A percentile compares a stretch with the other conserved stretches of the same genome.
phyloP scores from a whole-genome alignment of 164 flowering plant species.

The Nymphaea thermarum region DNA sequence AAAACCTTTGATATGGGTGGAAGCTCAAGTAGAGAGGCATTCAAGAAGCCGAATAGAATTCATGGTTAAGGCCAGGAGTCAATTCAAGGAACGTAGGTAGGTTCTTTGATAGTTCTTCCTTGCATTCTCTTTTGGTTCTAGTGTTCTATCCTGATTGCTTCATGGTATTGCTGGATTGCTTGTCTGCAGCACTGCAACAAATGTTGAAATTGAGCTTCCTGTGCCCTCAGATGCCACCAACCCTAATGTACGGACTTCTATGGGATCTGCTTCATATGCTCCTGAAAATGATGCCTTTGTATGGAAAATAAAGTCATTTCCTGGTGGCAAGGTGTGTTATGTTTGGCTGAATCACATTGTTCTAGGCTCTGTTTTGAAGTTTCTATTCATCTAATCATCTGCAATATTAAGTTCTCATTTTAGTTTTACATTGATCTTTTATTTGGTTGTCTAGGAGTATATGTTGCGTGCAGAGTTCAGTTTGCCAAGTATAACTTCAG shows the following conservation, averaged over 20 bases:
- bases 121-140: background rate
- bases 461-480: conserved; percentile 91
- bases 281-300: conserved; percentile 82
- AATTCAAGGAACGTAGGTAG: conserved; percentile 98
- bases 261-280: conserved; percentile 95
- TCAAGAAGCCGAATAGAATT: conserved; percentile 92
- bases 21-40: conserved; percentile 93
- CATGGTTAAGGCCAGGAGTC: conserved; percentile 88
- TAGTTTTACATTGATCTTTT: background rate
- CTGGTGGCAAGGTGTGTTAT: conserved; percentile 78
- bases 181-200: conserved; percentile 74
- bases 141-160: background rate
- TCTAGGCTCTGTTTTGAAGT: background rate
- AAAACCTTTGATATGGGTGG: conserved; percentile 96
- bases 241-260: conserved; percentile 86
- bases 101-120: background rate
- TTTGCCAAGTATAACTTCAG: conserved; percentile 82
- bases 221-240: conserved; percentile 85
- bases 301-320: conserved; percentile 96
- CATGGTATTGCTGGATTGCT: background rate
- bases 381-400: no score
- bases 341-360: background rate
- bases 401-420: background rate
- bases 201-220: conserved; percentile 88
- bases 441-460: conserved; percentile 49